phyloP scores from a whole-genome alignment of 805 yeast genomes.

The Wickerhamiella sorbophila region DNA sequence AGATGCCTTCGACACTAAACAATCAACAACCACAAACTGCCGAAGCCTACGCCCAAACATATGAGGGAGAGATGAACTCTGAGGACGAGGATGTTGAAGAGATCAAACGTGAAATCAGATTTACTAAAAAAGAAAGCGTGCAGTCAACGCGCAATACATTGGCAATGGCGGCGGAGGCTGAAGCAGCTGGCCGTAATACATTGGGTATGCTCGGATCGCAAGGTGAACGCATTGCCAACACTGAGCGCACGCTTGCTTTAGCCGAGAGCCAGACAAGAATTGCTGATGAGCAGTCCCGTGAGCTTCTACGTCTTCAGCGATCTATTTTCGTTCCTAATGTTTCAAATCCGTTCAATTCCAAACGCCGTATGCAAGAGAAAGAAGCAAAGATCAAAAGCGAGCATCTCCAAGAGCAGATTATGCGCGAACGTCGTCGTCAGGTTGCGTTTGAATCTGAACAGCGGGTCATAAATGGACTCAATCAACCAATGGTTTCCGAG shows the following conservation, averaged over 20 bases:
- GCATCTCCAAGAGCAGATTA: constrained; percentile 45
- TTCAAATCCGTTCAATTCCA: constrained; percentile 77
- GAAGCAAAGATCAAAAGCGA: constrained; percentile 55
- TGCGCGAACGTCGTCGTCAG: constrained; percentile 45
- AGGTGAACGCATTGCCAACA: constrained; percentile 65
- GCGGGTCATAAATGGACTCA: constrained; percentile 42
- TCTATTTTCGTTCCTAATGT: constrained; percentile 70
- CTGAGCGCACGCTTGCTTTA: constrained; percentile 61
- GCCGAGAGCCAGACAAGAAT: constrained; percentile 70
- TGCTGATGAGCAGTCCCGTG: constrained; percentile 71
- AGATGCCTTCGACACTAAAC: constrained; percentile 2
- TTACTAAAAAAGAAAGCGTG: constrained; percentile 75
- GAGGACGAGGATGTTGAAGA: constrained; percentile 86
- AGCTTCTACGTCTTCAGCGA: constrained; percentile 65
- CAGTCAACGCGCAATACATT: constrained; percentile 76
- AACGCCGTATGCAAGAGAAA: constrained; percentile 54
- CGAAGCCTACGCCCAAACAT: constrained; percentile 1
- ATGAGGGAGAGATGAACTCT: constrained; percentile 13
- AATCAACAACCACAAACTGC: background rate
- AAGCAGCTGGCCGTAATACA: constrained; percentile 62
- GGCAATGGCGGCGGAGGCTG: constrained; percentile 56
- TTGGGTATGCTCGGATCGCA: constrained; percentile 91
- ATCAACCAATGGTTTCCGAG: constrained; percentile 17
- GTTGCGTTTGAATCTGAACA: constrained; percentile 51
- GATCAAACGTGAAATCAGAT: constrained; percentile 66